Evolutionary conservation across 371 early-diverging fungal genomes (phyloP), one percentile per base, ranked within the genome.

Genomic region (Chytridium lagenaria): DNA sequence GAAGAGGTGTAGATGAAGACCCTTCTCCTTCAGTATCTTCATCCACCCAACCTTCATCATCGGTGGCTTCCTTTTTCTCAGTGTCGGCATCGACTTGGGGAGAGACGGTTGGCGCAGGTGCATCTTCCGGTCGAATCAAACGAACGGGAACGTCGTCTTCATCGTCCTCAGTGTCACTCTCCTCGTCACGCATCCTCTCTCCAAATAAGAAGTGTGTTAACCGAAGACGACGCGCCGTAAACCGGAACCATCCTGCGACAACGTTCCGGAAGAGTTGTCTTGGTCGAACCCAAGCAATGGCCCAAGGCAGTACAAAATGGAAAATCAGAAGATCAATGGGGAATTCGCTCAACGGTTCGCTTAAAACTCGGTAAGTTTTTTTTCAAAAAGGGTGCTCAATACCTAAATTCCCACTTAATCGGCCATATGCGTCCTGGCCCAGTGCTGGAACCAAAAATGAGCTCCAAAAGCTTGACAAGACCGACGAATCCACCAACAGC

Each of bases 151-250:
- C 72, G 40, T 75, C 76, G 34, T 72, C 72, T 1, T 51, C 71
- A n/a, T 68, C 72, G 12, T 70, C 77, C 51, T 73, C 79, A 22
- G 61, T 77, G 36, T 77, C 80, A 10, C 59, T 63, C 75, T 94
- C 93, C 78, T 95, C 95, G 26, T 87, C 90, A 0, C 82, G 72
- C 10, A 78, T 79, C 39, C 90, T 84, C 36, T 80, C 85, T 12
- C 93, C 94, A 77, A 95, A 89, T 82, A 97, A 81, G 73, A 93
- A 95, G n/a, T 91, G 88, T 1, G 92, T 85, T 34, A 97, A 75
- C 0, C 95, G 88, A 34, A 93, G 79, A 16, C 70, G 66, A 3
- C 82, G 81, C 15, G 93, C 88, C 0, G 87, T 81, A 37, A 81
- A 68, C 16, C 79, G 77, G 87, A 91, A 93, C 90, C 92, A 92